Evolutionary conservation across 2,329 filamentous ascomycete species (phyloP).

Genomic region (Pezicula carpinea): DNA sequence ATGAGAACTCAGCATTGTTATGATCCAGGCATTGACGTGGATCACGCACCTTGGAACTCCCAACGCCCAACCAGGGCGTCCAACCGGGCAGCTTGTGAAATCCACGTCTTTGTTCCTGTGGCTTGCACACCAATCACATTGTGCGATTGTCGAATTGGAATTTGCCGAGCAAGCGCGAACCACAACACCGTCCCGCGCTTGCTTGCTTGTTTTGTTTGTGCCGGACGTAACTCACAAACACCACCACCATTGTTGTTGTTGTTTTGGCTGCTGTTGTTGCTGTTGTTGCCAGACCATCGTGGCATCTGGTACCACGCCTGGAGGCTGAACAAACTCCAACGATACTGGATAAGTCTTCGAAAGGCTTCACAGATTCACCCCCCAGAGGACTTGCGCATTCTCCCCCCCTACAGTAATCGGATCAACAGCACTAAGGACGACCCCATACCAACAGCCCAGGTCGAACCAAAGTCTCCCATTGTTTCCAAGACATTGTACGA

Average conservation of each 20-base stretch:
- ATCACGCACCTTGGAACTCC: background rate
- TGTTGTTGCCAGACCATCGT: background rate
- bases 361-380: background rate
- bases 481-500: background rate
- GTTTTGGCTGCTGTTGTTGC: background rate
- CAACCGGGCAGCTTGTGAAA: background rate
- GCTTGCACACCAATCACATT: background rate
- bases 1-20: no score
- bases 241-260: background rate
- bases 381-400: background rate
- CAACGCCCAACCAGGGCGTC: background rate
- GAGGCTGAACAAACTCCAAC: no score
- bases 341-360: no score
- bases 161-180: conserved; percentile 1
- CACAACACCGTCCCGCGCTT: background rate
- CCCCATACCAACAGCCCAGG: background rate
- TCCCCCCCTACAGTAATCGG: background rate
- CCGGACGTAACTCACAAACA: background rate
- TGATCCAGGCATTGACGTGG: background rate
- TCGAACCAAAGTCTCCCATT: background rate
- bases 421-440: background rate
- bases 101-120: background rate
- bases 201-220: conserved; percentile 1
- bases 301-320: background rate
- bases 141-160: background rate